Base-by-base conservation (phyloP, 2,329 filamentous ascomycete species). In the Phialophora verrucosa region DNA sequence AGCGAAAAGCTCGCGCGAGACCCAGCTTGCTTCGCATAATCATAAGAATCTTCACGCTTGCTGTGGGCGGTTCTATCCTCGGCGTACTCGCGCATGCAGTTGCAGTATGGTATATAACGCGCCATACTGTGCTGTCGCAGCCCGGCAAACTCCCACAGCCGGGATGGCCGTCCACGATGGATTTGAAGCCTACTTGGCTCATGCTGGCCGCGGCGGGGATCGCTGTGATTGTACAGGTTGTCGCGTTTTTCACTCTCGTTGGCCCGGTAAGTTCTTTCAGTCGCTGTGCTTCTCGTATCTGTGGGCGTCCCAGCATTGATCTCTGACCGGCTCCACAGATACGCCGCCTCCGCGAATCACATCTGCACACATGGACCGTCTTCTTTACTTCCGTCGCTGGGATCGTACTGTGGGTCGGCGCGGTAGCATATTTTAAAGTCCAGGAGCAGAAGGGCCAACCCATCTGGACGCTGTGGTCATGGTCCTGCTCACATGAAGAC, bases 381-480 rank as follows among this genome's bases (percentile, higher is more conserved):
- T 63, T 63, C 25, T 29, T 56, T 51, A 63, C 60, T 25, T 56
- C 60, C 20, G 5, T 49, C 20, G n/a, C 53, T 5, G 50, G 60
- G 3, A 63, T 57, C 17, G 51, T 7, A 17, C 11, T 31, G 51
- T 63, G 60, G 60, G 14, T 63, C 14, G 61, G 53, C n/a, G 61
- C 53, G 10, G 61, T 54, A 3, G 53, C 57, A 47, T 63, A 63
- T 23, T 63, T 49, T 51, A 63, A 63, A 23, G n/a, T 58, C 35
- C 61, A 63, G 17, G 35, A 58, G 12, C 25, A 12, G 20, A 63
- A 58, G 31, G 54, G 54, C 14, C 8, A 31, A 12, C 47, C 61
- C 35, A 50, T 55, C 35, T 63, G 61, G 61, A 56, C 35, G 32
- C 42, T 63, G 7, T 63, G 61, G 61, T 63, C 61, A 4, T 63